Base-by-base conservation (phyloP, 257 asterid species). In the Vinca minor region DNA sequence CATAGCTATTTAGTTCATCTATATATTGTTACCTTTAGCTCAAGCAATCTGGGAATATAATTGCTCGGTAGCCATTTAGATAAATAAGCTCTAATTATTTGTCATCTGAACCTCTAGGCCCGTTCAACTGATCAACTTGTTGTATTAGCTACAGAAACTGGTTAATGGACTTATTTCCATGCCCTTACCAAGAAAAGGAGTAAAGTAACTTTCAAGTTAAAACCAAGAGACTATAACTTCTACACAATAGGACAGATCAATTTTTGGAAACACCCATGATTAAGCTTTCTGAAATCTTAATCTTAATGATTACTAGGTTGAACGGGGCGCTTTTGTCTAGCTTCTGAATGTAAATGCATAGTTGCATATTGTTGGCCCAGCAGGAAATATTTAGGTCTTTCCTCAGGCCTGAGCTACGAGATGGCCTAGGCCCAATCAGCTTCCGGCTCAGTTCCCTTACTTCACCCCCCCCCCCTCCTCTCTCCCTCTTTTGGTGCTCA, bases 351-450 rank as follows among this genome's bases (percentile, higher is more conserved):
- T 53, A 18, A 41, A 3, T 68, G 47, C 53, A 21, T 17, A 34
- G 21, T 47, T 59, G 23, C 42, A 12, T 28, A 8, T 11, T 26
- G 52, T 12, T 21, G 14, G 12, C 13, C 4, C 21, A 23, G 71
- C 36, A 58, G 55, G 53, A 67, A 55, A 46, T 10, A 46, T 20
- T n/a, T 35, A 39, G 38, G 36, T 36, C 12, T 21, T 59, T 57
- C 15, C 14, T 18, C 52, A 59, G 18, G 56, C 47, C 17, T 39
- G 13, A 50, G 25, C 38, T 18, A 46, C 54, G 38, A 14, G 44
- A 9, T 38, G 56, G 65, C 53, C 34, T 18, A n/a, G 21, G 38
- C 53, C 0, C 13, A 26, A 28, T 18, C 5, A 28, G 15, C 23
- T 15, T 23, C 38, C 25, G 23, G 6, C 60, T 54, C 35, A 36